These are phyloP conservation scores for Nymphaea colorata DNA, from an alignment of 164 flowering plant genomes.

Conservation along the genomic window DNA sequence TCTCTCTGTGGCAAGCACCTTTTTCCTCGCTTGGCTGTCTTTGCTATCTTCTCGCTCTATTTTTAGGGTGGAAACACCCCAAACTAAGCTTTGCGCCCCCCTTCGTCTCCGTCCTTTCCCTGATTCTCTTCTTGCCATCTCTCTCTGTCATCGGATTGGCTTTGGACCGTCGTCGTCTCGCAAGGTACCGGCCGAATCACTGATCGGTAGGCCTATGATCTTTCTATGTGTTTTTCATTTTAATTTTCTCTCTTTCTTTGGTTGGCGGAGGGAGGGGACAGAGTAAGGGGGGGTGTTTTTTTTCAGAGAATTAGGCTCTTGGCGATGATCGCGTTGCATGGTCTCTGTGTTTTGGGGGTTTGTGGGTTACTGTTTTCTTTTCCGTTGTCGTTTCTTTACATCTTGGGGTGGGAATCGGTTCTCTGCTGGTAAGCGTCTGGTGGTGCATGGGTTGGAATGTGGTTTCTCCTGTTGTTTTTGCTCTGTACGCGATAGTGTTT, in stretches of 20 bases:
- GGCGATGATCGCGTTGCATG: background rate
- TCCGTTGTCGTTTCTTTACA: no score
- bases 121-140: background rate
- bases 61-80: background rate
- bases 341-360: background rate
- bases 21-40: slow-evolving; percentile 1
- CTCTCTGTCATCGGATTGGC: background rate
- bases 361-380: no score
- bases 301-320: background rate
- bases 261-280: no score
- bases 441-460: background rate
- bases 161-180: background rate
- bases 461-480: background rate
- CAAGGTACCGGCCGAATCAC: background rate
- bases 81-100: background rate
- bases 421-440: no score
- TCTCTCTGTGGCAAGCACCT: background rate
- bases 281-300: background rate
- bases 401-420: no score
- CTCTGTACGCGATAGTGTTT: no score
- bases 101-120: background rate
- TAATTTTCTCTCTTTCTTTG: background rate
- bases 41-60: background rate
- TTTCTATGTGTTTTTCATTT: no score
- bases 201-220: background rate